phyloP scores from a whole-genome alignment of 1,284 basidiomycete genomes.

The Cryptococcus sp. region DNA sequence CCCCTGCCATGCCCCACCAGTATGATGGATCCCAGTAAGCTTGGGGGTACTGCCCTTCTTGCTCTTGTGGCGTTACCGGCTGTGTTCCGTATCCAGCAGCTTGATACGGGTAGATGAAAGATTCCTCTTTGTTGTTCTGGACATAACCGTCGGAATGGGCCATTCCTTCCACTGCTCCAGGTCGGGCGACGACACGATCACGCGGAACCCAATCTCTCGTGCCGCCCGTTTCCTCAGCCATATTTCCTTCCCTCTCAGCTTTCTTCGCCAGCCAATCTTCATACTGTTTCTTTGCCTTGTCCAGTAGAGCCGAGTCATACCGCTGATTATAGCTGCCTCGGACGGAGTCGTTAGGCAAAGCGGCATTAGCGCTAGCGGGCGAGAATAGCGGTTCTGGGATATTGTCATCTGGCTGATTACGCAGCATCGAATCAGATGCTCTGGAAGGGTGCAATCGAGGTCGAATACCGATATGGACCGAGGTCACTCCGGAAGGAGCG shows the following conservation, averaged over 20 bases:
- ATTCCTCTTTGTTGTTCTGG: conserved; percentile 1
- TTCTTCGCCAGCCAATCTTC: conserved; percentile 36
- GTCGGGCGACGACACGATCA: conserved; percentile 27
- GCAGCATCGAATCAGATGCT: conserved; percentile 25
- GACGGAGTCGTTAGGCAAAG: conserved; percentile 6
- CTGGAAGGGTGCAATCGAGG: conserved; percentile 38
- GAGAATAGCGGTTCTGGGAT: conserved; percentile 30
- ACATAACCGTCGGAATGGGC: conserved; percentile 21
- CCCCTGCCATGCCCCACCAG: conserved; percentile 18
- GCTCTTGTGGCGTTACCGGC: conserved; percentile 3
- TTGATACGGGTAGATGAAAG: background rate
- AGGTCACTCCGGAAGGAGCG: conserved; percentile 36
- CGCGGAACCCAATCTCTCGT: conserved; percentile 32
- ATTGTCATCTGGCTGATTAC: conserved; percentile 37
- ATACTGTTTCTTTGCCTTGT: conserved; percentile 38
- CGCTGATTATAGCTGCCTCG: conserved; percentile 14
- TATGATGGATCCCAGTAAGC: conserved; percentile 23
- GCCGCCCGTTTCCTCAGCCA: conserved; percentile 22
- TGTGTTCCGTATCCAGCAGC: too few species aligned
- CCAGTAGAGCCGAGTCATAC: conserved; percentile 18
- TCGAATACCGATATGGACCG: conserved; percentile 42
- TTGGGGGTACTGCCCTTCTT: conserved; percentile 13
- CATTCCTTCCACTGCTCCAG: conserved; percentile 19
- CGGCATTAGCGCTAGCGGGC: conserved; percentile 7
- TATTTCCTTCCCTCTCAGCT: conserved; percentile 34